Conservation (phyloP, 306 rosid species). For the Sesbania bispinosa region DNA sequence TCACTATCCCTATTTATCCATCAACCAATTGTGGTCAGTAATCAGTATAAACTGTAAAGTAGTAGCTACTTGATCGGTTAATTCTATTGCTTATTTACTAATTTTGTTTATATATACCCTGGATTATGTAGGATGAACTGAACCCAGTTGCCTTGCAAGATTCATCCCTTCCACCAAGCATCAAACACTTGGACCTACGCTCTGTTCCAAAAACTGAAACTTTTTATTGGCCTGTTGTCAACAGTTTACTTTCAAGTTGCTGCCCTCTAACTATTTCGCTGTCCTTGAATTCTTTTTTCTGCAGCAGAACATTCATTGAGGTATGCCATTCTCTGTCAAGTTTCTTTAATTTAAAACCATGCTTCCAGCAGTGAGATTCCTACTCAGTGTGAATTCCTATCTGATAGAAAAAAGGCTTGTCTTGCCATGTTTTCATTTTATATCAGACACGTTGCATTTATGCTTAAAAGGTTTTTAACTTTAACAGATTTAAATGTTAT, state of each 20-base stretch:
- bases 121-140: background rate
- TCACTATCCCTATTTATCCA: background rate
- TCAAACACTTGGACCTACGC: background rate
- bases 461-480: background rate
- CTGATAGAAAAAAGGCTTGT: background rate
- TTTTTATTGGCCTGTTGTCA: background rate
- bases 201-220: background rate
- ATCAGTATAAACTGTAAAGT: no score
- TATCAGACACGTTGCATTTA: background rate
- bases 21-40: background rate
- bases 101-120: background rate
- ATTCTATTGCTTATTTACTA: background rate
- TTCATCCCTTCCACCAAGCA: background rate
- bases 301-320: constrained; percentile 10
- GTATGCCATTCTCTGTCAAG: background rate
- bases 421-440: background rate
- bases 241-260: constrained; percentile 10
- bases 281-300: background rate
- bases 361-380: background rate
- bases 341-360: background rate
- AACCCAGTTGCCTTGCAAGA: background rate
- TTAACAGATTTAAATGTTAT: background rate
- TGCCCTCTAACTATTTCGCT: constrained; percentile 10
- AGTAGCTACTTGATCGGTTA: background rate
- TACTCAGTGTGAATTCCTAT: background rate